Percentiles rank a stretch among this genome's conserved stretches.
These are phyloP conservation scores for Neoascochyta sp. DNA, from an alignment of 2,329 filamentous ascomycete genomes.

Conservation along the genomic window DNA sequence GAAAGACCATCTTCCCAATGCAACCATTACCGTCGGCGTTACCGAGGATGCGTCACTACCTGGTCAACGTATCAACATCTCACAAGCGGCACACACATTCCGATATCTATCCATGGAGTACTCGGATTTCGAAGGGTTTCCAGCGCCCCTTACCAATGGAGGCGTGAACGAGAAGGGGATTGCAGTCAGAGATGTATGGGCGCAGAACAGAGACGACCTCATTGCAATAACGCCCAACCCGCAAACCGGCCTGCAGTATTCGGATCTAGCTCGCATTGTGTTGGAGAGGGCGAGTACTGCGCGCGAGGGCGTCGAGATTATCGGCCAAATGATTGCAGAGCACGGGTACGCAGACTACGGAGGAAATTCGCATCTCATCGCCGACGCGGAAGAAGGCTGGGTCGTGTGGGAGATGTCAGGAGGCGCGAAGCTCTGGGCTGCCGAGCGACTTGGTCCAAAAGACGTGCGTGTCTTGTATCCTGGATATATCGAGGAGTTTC, in stretches of 20 bases:
- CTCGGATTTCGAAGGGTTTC: constrained; percentile 43
- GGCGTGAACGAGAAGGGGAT: constrained; percentile 44
- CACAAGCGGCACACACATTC: constrained; percentile 33
- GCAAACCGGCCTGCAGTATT: constrained; percentile 43
- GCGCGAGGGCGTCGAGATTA: constrained; percentile 43
- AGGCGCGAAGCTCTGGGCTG: constrained; percentile 34
- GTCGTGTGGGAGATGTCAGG: constrained; percentile 37
- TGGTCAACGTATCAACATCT: constrained; percentile 33
- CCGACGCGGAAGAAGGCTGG: constrained; percentile 39
- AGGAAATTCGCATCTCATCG: constrained; percentile 45
- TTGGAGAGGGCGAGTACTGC: constrained; percentile 43
- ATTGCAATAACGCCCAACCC: constrained; percentile 42
- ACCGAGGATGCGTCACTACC: constrained; percentile 40
- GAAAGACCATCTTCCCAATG: constrained; percentile 40
- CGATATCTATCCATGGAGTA: constrained; percentile 40
- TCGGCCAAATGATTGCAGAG: constrained; percentile 39
- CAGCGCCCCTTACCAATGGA: constrained; percentile 45
- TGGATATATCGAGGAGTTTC: constrained; percentile 39
- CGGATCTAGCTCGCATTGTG: constrained; percentile 41
- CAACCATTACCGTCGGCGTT: constrained; percentile 44
- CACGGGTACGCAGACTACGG: constrained; percentile 45
- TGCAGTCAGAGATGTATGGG: constrained; percentile 44
- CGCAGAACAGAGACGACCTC: constrained; percentile 40
- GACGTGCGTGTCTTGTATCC: constrained; percentile 36
- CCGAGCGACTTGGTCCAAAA: constrained; percentile 30